A percentile compares a stretch with the other conserved stretches of the same genome.
Evolutionary conservation across 2,329 filamentous ascomycete genomes (phyloP).

Genomic region (Ophiosphaerella herpotricha): DNA sequence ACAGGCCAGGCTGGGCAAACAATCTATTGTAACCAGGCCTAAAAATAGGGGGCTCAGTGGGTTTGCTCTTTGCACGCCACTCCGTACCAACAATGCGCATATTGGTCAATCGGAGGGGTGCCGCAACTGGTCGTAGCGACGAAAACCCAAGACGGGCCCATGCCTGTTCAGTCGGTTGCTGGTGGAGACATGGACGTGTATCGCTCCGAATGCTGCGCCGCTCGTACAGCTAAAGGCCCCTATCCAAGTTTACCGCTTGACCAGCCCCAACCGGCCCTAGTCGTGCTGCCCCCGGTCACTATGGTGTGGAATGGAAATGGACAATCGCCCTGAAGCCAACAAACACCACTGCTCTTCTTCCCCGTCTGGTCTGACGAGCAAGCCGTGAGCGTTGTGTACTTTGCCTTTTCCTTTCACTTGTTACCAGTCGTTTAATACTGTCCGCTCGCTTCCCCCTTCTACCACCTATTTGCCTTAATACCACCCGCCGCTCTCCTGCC

Average conservation of each 20-base stretch:
- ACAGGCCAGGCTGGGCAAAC: not conserved
- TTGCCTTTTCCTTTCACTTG: constrained; percentile 25
- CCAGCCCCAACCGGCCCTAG: constrained; percentile 16
- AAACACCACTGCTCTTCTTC: constrained; percentile 14
- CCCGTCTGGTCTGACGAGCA: constrained; percentile 8
- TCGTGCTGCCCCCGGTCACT: constrained; percentile 12
- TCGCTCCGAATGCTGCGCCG: constrained; percentile 1
- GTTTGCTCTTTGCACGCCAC: constrained; percentile 13
- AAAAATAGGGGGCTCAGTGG: not conserved
- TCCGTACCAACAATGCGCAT: constrained; percentile 13
- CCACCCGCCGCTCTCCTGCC: constrained; percentile 6
- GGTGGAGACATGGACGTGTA: constrained; percentile 4
- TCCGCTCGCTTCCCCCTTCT: constrained; percentile 21
- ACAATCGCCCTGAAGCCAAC: constrained; percentile 21
- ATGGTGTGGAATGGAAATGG: constrained; percentile 22
- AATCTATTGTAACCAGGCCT: not conserved
- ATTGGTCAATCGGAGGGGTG: constrained; percentile 21
- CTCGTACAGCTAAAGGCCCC: constrained; percentile 12
- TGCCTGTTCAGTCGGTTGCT: constrained; percentile 19
- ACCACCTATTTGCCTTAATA: constrained; percentile 6
- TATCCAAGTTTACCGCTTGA: constrained; percentile 11
- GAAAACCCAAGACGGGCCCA: constrained; percentile 19
- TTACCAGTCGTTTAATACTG: constrained; percentile 33
- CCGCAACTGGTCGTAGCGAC: constrained; percentile 23
- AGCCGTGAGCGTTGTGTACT: constrained; percentile 17